These are phyloP conservation scores for Jimgerdemannia lactiflua DNA, from an alignment of 192 early-diverging fungal species.

Conservation along the genomic window DNA sequence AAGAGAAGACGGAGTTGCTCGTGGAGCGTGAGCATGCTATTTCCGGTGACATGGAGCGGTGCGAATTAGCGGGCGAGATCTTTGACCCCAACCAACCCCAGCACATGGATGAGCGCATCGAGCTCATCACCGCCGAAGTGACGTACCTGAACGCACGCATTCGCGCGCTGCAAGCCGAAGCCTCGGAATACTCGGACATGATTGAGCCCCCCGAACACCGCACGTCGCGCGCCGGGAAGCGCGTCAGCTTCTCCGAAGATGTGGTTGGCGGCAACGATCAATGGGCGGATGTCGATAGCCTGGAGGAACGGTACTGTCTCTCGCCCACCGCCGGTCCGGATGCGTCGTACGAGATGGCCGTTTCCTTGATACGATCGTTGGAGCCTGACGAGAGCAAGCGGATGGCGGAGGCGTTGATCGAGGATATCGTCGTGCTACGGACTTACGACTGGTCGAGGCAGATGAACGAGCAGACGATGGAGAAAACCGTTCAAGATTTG, in stretches of 20 bases:
- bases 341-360: slow-evolving; percentile 45
- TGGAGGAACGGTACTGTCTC: slow-evolving; percentile 29
- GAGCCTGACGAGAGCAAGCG: slow-evolving; percentile 44
- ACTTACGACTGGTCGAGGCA: slow-evolving; percentile 40
- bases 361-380: slow-evolving; percentile 46
- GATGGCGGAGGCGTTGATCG: slow-evolving; percentile 51
- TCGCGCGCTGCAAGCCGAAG: slow-evolving; percentile 46
- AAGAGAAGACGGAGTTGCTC: slow-evolving; percentile 46
- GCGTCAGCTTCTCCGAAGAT: slow-evolving; percentile 34
- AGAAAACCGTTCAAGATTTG: slow-evolving; percentile 50
- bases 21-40: slow-evolving; percentile 46
- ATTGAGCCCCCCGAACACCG: slow-evolving; percentile 13
- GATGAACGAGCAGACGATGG: slow-evolving; percentile 41
- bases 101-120: slow-evolving; percentile 55
- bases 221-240: slow-evolving; percentile 12
- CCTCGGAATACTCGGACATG: slow-evolving; percentile 23
- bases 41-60: slow-evolving; percentile 28
- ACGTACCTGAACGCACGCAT: slow-evolving; percentile 52
- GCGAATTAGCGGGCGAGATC: slow-evolving; percentile 13
- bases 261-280: slow-evolving; percentile 16
- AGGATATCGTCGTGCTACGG: slow-evolving; percentile 52
- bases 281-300: slow-evolving; percentile 30
- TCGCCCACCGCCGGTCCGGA: slow-evolving; percentile 40
- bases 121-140: slow-evolving; percentile 56
- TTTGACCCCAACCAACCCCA: slow-evolving; percentile 29